Percentiles rank a stretch among this genome's conserved stretches.
Conservation (phyloP, 1,139 yeast species). For the Saccharomycopsis phalli region DNA sequence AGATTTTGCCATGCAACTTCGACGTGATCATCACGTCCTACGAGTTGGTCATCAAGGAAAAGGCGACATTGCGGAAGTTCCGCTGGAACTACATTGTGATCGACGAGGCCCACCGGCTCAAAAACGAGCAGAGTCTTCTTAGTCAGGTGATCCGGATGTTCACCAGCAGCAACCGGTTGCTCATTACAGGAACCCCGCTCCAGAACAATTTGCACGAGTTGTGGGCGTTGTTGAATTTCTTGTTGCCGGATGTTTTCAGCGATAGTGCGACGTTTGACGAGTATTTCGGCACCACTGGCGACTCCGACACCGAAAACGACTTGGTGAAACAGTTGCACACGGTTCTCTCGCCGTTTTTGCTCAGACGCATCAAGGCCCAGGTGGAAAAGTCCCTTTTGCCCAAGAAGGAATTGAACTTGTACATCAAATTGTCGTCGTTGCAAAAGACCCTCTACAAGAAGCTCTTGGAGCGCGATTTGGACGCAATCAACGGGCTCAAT, state of each 20-base stretch:
- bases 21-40: slow-evolving; percentile 69
- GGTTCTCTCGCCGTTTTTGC: slow-evolving; percentile 67
- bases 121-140: slow-evolving; percentile 65
- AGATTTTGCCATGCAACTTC: slow-evolving; percentile 52
- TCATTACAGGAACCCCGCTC: slow-evolving; percentile 76
- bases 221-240: slow-evolving; percentile 71
- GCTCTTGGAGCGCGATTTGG: slow-evolving; percentile 68
- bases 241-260: slow-evolving; percentile 70
- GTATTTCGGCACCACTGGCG: slow-evolving; percentile 26
- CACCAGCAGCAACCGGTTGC: slow-evolving; percentile 57
- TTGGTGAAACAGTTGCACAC: slow-evolving; percentile 84
- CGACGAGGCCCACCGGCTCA: slow-evolving; percentile 78
- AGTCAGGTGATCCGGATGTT: slow-evolving; percentile 70
- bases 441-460: slow-evolving; percentile 71
- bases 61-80: slow-evolving; percentile 51
- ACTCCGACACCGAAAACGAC: slow-evolving; percentile 26
- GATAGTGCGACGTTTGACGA: slow-evolving; percentile 67
- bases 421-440: slow-evolving; percentile 69
- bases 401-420: slow-evolving; percentile 62
- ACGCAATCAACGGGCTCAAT: slow-evolving; percentile 74
- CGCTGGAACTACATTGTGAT: slow-evolving; percentile 69
- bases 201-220: slow-evolving; percentile 73
- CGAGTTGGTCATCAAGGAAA: slow-evolving; percentile 71
- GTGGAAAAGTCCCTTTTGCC: slow-evolving; percentile 73
- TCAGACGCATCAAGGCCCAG: slow-evolving; percentile 69